Evolutionary conservation across 495 filamentous ascomycete species (phyloP).

Genomic region (Penicillium lagena): DNA sequence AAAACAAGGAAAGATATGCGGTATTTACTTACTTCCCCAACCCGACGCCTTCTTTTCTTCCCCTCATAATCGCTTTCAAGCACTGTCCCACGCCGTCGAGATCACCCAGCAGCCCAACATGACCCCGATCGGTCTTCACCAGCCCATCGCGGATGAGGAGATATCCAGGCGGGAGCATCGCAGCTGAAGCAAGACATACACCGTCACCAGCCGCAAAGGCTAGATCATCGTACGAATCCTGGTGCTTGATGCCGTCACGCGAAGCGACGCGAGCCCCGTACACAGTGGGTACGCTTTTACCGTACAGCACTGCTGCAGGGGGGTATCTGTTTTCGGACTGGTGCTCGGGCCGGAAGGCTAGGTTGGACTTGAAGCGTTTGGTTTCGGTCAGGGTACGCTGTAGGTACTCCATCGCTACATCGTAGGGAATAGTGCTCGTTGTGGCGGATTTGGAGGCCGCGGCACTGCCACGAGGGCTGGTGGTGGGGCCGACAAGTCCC

Average conservation of each 20-base stretch:
- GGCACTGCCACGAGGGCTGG: constrained; percentile 19
- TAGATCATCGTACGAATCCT: constrained; percentile 81
- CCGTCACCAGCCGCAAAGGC: constrained; percentile 86
- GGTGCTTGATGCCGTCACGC: constrained; percentile 60
- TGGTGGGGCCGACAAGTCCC: constrained; percentile 31
- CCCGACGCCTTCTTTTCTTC: constrained; percentile 65
- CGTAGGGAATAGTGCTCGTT: constrained; percentile 41
- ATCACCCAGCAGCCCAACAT: constrained; percentile 82
- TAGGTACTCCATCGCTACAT: constrained; percentile 64
- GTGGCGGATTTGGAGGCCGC: constrained; percentile 31
- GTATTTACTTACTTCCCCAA: constrained; percentile 26
- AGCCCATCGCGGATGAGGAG: constrained; percentile 60
- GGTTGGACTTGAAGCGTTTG: constrained; percentile 66
- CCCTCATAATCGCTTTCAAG: constrained; percentile 58
- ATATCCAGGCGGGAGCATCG: constrained; percentile 83
- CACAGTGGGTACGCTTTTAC: constrained; percentile 79
- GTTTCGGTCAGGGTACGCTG: constrained; percentile 65
- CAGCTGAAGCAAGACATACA: constrained; percentile 77
- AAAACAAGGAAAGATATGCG: background rate
- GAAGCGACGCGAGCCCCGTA: constrained; percentile 67
- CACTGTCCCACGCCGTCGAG: constrained; percentile 73
- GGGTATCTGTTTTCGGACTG: constrained; percentile 68
- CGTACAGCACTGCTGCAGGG: constrained; percentile 79
- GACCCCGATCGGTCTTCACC: constrained; percentile 74
- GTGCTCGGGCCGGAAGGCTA: constrained; percentile 53